Base-by-base conservation (phyloP, 1,284 basidiomycete species). In the Ceratobasidium sp. region DNA sequence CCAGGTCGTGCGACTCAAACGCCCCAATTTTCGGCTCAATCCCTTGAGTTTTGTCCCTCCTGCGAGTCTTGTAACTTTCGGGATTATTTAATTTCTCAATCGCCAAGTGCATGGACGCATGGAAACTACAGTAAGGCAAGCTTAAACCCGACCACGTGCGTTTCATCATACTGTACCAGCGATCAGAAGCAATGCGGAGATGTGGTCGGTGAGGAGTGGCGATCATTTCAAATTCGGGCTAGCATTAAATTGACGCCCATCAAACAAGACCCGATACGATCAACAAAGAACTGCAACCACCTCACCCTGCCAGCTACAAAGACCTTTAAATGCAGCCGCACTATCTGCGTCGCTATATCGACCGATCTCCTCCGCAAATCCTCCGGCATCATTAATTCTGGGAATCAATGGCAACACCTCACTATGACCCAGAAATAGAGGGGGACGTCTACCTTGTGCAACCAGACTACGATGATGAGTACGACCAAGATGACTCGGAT, bases 271-370 rank as follows among this genome's bases (percentile, higher is more conserved):
- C 36, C 36, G 11, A 51, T n/a, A 5, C 4, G 24, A 17, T 17
- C 15, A 6, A 51, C 50, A 24, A n/a, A 51, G 24, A 24, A 24
- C 50, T 24, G 19, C 31, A 48, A n/a, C n/a, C 48, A 41, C n/a
- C n/a, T n/a, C 50, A 15, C 50, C n/a, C 31, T 11, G 29, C 33
- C 36, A 8, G 44, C 24, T 15, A 36, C 19, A 24, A 56, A 19
- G n/a, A 17, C 15, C 50, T 41, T 54, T 48, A 73, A 63, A 73
- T 63, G 69, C 31, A 51, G 36, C 65, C 9, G 41, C 51, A 36
- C 17, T 36, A n/a, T 22, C 51, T 51, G 19, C 24, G 6, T 29
- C 33, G 14, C 53, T 6, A 22, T n/a, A 19, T 27, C 8, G 44
- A 27, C 29, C 4, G 14, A 15, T 44, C 50, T 47, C 27, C 17